Base-by-base conservation (phyloP, 2,329 filamentous ascomycete species). In the Diaporthe amygdali region DNA sequence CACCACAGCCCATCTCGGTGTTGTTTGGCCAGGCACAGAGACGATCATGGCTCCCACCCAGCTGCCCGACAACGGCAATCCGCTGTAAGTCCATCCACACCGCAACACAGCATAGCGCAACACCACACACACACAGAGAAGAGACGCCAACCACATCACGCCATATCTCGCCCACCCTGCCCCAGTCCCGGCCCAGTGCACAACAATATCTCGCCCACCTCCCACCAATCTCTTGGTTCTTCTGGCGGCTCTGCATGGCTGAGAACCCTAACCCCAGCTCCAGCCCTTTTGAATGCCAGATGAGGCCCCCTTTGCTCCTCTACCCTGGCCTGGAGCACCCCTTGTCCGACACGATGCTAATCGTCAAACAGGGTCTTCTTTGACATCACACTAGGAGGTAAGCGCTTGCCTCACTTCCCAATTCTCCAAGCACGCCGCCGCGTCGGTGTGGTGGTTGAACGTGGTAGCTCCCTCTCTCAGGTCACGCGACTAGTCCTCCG, bases 351-450 rank as follows among this genome's bases (percentile, higher is more conserved):
- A n/a, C n/a, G 47, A 56, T 81, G 20, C 74, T 83, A 64, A 83
- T 79, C 74, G 77, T 77, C 54, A 34, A 47, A 52, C 55, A 81
- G 79, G 3, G 77, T 80, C 56, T 81, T 81, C 44, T 78, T 79
- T 73, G 78, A 82, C 76, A 78, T 81, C 72, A 93, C 93, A 5
- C 86, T 96, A 70, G 93, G 93, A 85, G 93, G 93, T 93, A 82
- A 79, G 88, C 44, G 14, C 25, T 27, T 27, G 17, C 15, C 15
- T 39, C 9, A 2, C 4, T n/a, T 0, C 34, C 15, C 37, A 34
- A 4, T 14, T 14, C 5, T 14, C 0, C 5, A 44, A 10, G 10
- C 39, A 3, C 10, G 1, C 37, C 44, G 55, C 39, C 22, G 39
- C 20, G 56, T 10, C 27, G 10, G 5, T 6, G 39, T 22, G 5